phyloP scores from a whole-genome alignment of 352 stramenopile genomes.

The Globisporangium spinosum region DNA sequence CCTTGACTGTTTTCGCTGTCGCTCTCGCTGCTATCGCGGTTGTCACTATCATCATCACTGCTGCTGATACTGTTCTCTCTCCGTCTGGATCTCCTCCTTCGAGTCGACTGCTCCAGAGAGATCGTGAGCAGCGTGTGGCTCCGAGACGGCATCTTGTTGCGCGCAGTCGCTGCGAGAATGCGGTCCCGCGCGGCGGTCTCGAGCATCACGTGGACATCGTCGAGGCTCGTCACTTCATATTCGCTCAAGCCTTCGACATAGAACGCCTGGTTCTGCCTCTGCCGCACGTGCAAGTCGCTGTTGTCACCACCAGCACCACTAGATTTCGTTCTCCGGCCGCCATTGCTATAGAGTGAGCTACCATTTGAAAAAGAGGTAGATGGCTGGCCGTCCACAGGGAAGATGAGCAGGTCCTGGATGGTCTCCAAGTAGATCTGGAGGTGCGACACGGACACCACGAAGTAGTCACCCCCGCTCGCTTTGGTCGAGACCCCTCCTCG shows the following conservation, averaged over 20 bases:
- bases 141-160: slow-evolving; percentile 68
- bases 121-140: slow-evolving; percentile 72
- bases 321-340: background rate
- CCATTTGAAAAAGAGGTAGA: background rate
- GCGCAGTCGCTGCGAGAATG: slow-evolving; percentile 46
- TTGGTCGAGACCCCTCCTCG: background rate
- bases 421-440: slow-evolving; percentile 78
- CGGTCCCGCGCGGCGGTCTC: slow-evolving; percentile 47
- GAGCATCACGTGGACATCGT: slow-evolving; percentile 45
- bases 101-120: slow-evolving; percentile 25
- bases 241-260: slow-evolving; percentile 58
- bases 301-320: background rate
- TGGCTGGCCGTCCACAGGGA: slow-evolving; percentile 15
- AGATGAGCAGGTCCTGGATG: slow-evolving; percentile 55
- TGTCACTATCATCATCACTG: slow-evolving; percentile 8
- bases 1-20: slow-evolving; percentile 8
- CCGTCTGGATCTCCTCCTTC: background rate
- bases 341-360: background rate
- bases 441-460: slow-evolving; percentile 49
- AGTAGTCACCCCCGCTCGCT: background rate
- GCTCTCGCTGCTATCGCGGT: background rate
- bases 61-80: slow-evolving; percentile 4
- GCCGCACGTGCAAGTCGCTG: slow-evolving; percentile 44
- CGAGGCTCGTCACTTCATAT: slow-evolving; percentile 41
- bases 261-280: slow-evolving; percentile 42